These are phyloP conservation scores for Mortierella sp. DNA, from an alignment of 371 early-diverging fungal species.

Conservation along the genomic window DNA sequence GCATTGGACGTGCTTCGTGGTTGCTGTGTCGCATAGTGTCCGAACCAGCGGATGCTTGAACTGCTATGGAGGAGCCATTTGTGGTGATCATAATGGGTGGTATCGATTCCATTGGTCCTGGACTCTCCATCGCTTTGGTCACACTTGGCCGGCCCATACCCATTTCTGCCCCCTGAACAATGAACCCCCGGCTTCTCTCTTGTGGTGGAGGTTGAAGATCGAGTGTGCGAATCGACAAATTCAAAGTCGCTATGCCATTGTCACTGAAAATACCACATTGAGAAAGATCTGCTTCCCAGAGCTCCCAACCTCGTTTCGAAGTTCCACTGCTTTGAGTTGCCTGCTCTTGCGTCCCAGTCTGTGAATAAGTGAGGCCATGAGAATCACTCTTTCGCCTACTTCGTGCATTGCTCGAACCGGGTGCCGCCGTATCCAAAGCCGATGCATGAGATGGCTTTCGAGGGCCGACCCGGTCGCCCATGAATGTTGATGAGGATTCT, in stretches of 20 bases:
- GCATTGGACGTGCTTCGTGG: constrained; percentile 14
- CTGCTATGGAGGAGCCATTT: constrained; percentile 40
- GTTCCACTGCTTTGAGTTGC: not conserved
- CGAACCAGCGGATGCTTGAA: constrained; percentile 9
- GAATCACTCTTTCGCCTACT: constrained; percentile 33
- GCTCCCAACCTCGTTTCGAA: constrained; percentile 46
- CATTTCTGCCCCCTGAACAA: not conserved
- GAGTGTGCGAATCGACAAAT: constrained; percentile 35
- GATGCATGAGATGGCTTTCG: constrained; percentile 28
- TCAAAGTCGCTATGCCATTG: constrained; percentile 41
- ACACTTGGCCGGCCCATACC: too few relatives aligned
- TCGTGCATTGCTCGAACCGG: constrained; percentile 1
- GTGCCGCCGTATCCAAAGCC: constrained; percentile 13
- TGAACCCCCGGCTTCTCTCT: not conserved
- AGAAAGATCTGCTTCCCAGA: constrained; percentile 53
- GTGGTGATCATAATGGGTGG: constrained; percentile 13
- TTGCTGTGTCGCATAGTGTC: not conserved
- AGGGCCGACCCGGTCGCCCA: not conserved
- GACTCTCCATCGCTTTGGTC: not conserved
- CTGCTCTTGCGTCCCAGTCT: not conserved
- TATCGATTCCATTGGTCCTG: too few relatives aligned
- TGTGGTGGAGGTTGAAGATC: constrained; percentile 25
- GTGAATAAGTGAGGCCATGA: not conserved
- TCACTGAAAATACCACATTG: constrained; percentile 52
- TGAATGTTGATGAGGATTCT: constrained; percentile 13